A percentile compares a stretch with the other conserved stretches of the same genome.
Evolutionary conservation across 1,284 basidiomycete genomes (phyloP).

Genomic region (Lignosus rhinocerotis): DNA sequence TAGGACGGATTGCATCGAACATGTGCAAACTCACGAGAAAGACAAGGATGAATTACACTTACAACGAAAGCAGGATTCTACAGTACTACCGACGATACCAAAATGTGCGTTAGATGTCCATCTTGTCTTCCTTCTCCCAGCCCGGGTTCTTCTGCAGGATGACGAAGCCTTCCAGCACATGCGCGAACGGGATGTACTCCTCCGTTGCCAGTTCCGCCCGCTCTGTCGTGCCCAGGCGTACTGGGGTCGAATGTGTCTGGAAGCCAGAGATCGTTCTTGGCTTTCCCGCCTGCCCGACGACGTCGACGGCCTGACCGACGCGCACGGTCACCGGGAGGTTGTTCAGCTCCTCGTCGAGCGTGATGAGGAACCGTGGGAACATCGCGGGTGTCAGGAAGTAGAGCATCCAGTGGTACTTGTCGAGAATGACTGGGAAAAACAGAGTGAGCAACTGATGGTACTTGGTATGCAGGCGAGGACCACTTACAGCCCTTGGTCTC

Average conservation of each 20-base stretch:
- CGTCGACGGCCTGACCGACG: conserved; percentile 92
- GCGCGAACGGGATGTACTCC: conserved; percentile 90
- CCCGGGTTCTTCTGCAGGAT: conserved; percentile 87
- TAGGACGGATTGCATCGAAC: too few relatives aligned
- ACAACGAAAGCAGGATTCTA: conserved; percentile 25
- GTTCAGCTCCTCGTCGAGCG: conserved; percentile 89
- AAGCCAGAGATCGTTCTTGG: conserved; percentile 91
- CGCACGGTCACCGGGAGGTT: conserved; percentile 88
- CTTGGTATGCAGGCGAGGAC: not conserved
- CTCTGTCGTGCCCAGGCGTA: conserved; percentile 91
- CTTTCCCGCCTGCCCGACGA: conserved; percentile 90
- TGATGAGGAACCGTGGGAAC: conserved; percentile 98
- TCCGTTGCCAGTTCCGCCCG: conserved; percentile 96
- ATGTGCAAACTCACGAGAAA: not conserved
- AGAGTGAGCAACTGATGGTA: not conserved
- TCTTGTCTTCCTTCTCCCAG: conserved; percentile 80
- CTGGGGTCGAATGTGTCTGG: conserved; percentile 97
- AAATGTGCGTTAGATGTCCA: conserved; percentile 56
- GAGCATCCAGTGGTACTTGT: conserved; percentile 98
- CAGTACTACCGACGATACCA: conserved; percentile 13
- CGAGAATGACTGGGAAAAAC: conserved; percentile 71
- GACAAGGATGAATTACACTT: conserved; percentile 16
- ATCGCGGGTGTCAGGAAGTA: conserved; percentile 95
- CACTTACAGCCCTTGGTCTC: conserved; percentile 89
- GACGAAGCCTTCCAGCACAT: conserved; percentile 89